Percentiles rank a stretch among this genome's conserved stretches.
These are phyloP conservation scores for Meyerozyma smithsonii DNA, from an alignment of 1,139 yeast genomes.

Conservation along the genomic window DNA sequence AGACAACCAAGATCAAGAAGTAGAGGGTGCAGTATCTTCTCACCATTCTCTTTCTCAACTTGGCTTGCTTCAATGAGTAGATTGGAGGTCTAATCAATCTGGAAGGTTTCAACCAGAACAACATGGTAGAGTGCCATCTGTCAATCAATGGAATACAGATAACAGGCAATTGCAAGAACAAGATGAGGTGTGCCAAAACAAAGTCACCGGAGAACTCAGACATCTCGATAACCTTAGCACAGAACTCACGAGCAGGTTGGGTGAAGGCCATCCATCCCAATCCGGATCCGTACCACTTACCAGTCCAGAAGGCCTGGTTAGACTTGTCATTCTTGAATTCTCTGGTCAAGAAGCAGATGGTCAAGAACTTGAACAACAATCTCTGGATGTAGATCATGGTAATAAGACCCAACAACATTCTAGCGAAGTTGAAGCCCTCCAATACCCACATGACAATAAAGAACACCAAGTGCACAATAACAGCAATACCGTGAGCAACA, in stretches of 20 bases:
- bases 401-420: constrained; percentile 82
- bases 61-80: constrained; percentile 93
- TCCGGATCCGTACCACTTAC: constrained; percentile 97
- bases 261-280: constrained; percentile 95
- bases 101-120: constrained; percentile 98
- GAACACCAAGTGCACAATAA: constrained; percentile 76
- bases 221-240: constrained; percentile 89
- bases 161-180: constrained; percentile 87
- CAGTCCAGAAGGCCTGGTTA: constrained; percentile 99
- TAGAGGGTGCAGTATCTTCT: constrained; percentile 86
- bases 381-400: constrained; percentile 88
- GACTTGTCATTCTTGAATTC: constrained; percentile 97
- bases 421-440: constrained; percentile 86
- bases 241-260: constrained; percentile 94
- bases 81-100: constrained; percentile 99
- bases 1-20: constrained; percentile 63
- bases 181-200: constrained; percentile 80
- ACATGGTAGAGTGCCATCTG: constrained; percentile 97
- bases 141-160: constrained; percentile 84
- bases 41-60: constrained; percentile 98
- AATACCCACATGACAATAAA: constrained; percentile 96
- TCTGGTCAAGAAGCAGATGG: constrained; percentile 78
- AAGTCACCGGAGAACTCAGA: constrained; percentile 98
- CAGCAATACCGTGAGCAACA: constrained; percentile 93
- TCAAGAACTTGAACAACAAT: constrained; percentile 78